These are phyloP conservation scores for Colletotrichum incanum DNA, from an alignment of 2,329 filamentous ascomycete genomes.

Conservation along the genomic window DNA sequence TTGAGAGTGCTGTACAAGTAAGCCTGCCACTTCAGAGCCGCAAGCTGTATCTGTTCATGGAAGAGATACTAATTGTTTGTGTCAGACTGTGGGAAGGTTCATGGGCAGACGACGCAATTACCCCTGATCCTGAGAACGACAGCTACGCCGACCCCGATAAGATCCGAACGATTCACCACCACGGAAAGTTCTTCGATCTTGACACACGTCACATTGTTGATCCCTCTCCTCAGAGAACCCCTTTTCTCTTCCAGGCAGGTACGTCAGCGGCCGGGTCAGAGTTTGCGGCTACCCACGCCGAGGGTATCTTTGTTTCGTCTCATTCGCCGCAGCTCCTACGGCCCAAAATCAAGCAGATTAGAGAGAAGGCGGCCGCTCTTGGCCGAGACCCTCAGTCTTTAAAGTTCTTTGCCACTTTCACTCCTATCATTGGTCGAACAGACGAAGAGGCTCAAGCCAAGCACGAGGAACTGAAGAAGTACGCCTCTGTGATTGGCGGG, in stretches of 20 bases:
- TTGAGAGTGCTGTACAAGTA: constrained; percentile 74
- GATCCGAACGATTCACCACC: constrained; percentile 73
- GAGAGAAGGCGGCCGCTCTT: constrained; percentile 63
- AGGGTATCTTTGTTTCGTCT: constrained; percentile 72
- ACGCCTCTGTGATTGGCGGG: constrained; percentile 68
- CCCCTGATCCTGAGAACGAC: constrained; percentile 67
- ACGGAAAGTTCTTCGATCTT: constrained; percentile 41
- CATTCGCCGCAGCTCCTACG: constrained; percentile 65
- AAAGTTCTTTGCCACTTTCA: constrained; percentile 70
- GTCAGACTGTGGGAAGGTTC: constrained; percentile 68
- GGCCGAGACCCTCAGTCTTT: constrained; percentile 71
- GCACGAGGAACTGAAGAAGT: constrained; percentile 64
- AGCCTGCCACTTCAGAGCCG: constrained; percentile 11
- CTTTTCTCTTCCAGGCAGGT: constrained; percentile 72
- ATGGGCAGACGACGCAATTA: constrained; percentile 71
- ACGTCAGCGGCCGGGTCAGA: constrained; percentile 70
- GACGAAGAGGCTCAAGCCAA: constrained; percentile 69
- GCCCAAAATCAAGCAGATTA: constrained; percentile 68
- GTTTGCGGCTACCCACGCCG: constrained; percentile 72
- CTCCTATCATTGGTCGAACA: constrained; percentile 64
- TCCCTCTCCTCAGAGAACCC: constrained; percentile 71
- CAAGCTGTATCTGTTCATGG: constrained; percentile 16
- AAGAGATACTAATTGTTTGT: not conserved
- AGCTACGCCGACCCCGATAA: constrained; percentile 72
- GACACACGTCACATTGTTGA: constrained; percentile 63